These are phyloP conservation scores for Russula olivacea DNA, from an alignment of 768 basidiomycete genomes.

Conservation along the genomic window DNA sequence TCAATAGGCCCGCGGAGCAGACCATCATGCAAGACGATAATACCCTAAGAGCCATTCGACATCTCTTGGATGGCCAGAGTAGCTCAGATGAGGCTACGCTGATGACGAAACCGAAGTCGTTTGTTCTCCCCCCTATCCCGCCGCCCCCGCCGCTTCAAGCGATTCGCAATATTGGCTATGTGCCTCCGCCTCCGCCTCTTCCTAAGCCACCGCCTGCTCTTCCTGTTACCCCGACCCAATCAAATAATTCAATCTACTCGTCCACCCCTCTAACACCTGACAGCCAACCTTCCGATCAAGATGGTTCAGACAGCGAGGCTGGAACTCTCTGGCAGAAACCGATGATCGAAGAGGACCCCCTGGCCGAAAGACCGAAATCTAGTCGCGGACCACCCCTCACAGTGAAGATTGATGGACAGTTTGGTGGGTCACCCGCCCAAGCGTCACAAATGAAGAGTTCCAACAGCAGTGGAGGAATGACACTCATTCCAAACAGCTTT, in stretches of 20 bases:
- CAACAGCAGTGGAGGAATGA: constrained; percentile 34
- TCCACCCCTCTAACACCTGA: constrained; percentile 21
- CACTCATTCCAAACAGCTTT: constrained; percentile 28
- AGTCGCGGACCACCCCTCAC: constrained; percentile 26
- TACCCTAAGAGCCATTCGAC: constrained; percentile 15
- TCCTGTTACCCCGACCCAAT: constrained; percentile 6
- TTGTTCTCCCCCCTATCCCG: constrained; percentile 23
- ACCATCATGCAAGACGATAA: constrained; percentile 23
- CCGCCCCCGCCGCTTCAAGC: constrained; percentile 20
- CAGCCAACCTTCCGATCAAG: constrained; percentile 30
- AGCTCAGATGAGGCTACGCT: constrained; percentile 22
- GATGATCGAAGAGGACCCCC: constrained; percentile 29
- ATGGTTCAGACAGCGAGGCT: constrained; percentile 46
- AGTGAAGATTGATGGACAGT: constrained; percentile 23
- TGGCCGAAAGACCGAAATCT: constrained; percentile 11
- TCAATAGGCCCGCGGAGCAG: constrained; percentile 20
- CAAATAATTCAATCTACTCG: constrained; percentile 3
- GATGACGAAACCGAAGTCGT: constrained; percentile 13
- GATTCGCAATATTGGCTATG: constrained; percentile 20
- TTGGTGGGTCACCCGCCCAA: constrained; percentile 28
- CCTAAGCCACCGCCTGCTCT: constrained; percentile 18
- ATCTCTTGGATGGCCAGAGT: constrained; percentile 19
- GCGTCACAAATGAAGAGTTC: constrained; percentile 27
- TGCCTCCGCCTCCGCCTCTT: constrained; percentile 23
- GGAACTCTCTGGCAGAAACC: constrained; percentile 45